These are phyloP conservation scores for Chrysoporthe austroafricana DNA, from an alignment of 2,329 filamentous ascomycete genomes.

Conservation along the genomic window DNA sequence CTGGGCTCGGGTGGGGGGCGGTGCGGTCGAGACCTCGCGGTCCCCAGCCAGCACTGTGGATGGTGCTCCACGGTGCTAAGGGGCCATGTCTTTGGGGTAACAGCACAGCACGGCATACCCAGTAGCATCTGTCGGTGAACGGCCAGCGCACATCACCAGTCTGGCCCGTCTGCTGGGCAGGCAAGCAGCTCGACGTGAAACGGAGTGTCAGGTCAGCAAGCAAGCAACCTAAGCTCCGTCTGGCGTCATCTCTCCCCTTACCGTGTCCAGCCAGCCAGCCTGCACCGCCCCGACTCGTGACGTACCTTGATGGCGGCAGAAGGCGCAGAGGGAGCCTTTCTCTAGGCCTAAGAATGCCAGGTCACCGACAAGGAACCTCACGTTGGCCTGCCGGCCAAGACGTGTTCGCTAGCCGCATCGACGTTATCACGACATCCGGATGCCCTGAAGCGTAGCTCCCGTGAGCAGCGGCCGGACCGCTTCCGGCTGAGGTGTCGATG, in stretches of 20 bases:
- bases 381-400: not conserved
- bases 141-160: slow-evolving; percentile 14
- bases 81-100: slow-evolving; percentile 6
- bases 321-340: not conserved
- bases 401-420: not conserved
- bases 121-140: slow-evolving; percentile 27
- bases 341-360: not conserved
- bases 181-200: not conserved
- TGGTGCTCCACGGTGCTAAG: slow-evolving; percentile 16
- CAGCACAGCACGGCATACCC: not conserved
- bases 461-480: not conserved
- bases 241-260: not conserved
- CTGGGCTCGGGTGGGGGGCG: not conserved
- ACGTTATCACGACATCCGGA: slow-evolving; percentile 1
- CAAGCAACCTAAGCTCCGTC: not conserved
- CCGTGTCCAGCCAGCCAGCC: not conserved
- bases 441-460: not conserved
- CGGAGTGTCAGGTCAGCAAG: not conserved
- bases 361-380: not conserved
- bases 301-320: slow-evolving; percentile 8
- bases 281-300: slow-evolving; percentile 18
- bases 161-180: not conserved
- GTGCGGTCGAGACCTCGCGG: slow-evolving; percentile 11
- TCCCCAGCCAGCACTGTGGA: slow-evolving; percentile 9
- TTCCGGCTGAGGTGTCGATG: slow-evolving; percentile 14